Percentiles rank a stretch among this genome's conserved stretches.
Evolutionary conservation across 2,329 filamentous ascomycete genomes (phyloP).

Genomic region (Pezicula rhizophila): DNA sequence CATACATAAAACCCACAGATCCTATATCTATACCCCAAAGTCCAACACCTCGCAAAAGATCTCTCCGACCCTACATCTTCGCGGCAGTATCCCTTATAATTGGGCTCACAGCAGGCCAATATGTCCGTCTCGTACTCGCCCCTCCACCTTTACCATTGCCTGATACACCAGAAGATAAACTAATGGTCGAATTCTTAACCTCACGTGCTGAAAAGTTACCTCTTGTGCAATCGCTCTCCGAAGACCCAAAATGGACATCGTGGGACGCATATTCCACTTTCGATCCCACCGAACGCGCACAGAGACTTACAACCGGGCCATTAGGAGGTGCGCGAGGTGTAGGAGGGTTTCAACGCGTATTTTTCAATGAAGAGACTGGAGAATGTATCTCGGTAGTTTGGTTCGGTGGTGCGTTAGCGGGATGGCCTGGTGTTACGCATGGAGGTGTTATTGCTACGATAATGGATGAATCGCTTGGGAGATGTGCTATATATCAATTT

Average conservation of each 20-base stretch:
- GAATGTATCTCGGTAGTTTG: conserved; percentile 59
- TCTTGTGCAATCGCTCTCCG: conserved; percentile 39
- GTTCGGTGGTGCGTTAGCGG: conserved; percentile 57
- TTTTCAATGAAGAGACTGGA: conserved; percentile 53
- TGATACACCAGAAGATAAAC: conserved; percentile 34
- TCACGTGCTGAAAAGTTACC: conserved; percentile 39
- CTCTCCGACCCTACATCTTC: conserved; percentile 25
- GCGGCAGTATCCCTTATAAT: conserved; percentile 33
- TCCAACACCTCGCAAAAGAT: conserved; percentile 14
- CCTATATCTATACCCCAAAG: conserved; percentile 4
- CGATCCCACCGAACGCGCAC: conserved; percentile 7
- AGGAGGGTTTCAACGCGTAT: conserved; percentile 52
- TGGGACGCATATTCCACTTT: conserved; percentile 37
- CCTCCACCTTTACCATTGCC: conserved; percentile 36
- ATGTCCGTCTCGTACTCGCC: conserved; percentile 33
- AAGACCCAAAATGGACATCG: conserved; percentile 35
- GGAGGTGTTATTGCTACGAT: conserved; percentile 65
- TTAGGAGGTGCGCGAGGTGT: conserved; percentile 37
- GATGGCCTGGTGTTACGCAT: conserved; percentile 69
- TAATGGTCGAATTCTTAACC: conserved; percentile 35
- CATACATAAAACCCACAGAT: background rate
- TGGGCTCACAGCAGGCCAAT: conserved; percentile 34
- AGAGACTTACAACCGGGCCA: conserved; percentile 36
- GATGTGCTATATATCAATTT: conserved; percentile 48
- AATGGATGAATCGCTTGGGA: conserved; percentile 63